Evolutionary conservation across 2,329 filamentous ascomycete genomes (phyloP).

Genomic region (Fusarium austroafricanum): DNA sequence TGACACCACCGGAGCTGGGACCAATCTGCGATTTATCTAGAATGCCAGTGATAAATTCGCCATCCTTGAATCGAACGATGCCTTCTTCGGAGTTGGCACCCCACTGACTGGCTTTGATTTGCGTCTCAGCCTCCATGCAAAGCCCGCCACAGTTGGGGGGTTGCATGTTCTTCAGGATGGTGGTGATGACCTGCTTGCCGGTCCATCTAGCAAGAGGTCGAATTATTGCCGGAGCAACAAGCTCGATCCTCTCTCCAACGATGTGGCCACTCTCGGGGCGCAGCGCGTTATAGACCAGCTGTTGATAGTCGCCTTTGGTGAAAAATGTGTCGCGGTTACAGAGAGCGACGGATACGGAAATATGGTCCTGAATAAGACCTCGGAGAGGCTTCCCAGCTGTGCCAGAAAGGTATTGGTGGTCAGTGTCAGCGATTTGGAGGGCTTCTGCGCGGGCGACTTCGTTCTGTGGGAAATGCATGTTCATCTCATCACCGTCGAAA

Average conservation of each 20-base stretch:
- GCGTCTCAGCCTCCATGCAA: slow-evolving; percentile 82
- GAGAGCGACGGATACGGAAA: slow-evolving; percentile 91
- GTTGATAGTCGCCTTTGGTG: slow-evolving; percentile 86
- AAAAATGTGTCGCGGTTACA: slow-evolving; percentile 95
- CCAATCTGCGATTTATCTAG: slow-evolving; percentile 97
- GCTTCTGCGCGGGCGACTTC: slow-evolving; percentile 94
- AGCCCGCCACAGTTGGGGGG: slow-evolving; percentile 81
- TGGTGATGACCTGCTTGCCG: slow-evolving; percentile 95
- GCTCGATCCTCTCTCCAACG: slow-evolving; percentile 81
- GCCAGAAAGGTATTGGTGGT: slow-evolving; percentile 95
- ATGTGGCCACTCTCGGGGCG: slow-evolving; percentile 93
- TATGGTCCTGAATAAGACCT: slow-evolving; percentile 98
- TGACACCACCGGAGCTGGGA: slow-evolving; percentile 84
- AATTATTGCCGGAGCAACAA: slow-evolving; percentile 82
- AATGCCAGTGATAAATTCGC: slow-evolving; percentile 89
- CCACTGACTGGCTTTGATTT: slow-evolving; percentile 85
- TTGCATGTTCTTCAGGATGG: slow-evolving; percentile 90
- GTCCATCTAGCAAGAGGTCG: slow-evolving; percentile 90
- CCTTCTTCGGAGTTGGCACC: slow-evolving; percentile 81
- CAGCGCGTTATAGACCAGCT: slow-evolving; percentile 90
- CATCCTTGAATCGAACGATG: slow-evolving; percentile 83
- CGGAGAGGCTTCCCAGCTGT: slow-evolving; percentile 93
- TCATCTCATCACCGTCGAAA: slow-evolving; percentile 99
- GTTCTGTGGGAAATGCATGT: slow-evolving; percentile 99
- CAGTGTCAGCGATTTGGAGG: slow-evolving; percentile 91